Evolutionary conservation across 225 moss, liverwort and hornwort genomes (phyloP).

Genomic region (Takakia lepidozioides): DNA sequence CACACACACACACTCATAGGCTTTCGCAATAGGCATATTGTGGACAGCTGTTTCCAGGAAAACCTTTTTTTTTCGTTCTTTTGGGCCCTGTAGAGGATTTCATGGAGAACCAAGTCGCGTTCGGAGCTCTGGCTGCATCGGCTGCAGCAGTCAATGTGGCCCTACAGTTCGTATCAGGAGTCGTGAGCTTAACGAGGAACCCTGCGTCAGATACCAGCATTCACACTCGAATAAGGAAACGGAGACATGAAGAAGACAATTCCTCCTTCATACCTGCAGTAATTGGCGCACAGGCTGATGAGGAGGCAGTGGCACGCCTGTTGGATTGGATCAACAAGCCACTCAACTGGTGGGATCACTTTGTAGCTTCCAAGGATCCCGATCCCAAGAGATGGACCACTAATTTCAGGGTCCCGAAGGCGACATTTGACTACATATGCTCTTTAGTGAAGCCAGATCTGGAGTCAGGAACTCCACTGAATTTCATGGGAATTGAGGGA

Average conservation of each 20-base stretch:
- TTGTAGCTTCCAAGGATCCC: conserved; percentile 41
- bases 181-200: conserved; percentile 43
- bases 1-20: too few species aligned
- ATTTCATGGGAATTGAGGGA: conserved; percentile 80
- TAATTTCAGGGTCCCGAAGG: conserved; percentile 72
- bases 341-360: conserved; percentile 48
- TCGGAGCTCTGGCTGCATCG: conserved; percentile 74
- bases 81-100: too few species aligned
- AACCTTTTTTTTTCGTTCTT: too few species aligned
- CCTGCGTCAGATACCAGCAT: conserved; percentile 24
- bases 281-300: conserved; percentile 65
- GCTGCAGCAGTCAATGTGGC: conserved; percentile 81
- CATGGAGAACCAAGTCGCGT: conserved; percentile 64
- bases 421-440: conserved; percentile 81
- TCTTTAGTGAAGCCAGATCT: conserved; percentile 73
- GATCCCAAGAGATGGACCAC: conserved; percentile 57
- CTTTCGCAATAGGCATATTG: too few species aligned
- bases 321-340: conserved; percentile 29
- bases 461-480: conserved; percentile 72
- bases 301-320: conserved; percentile 61
- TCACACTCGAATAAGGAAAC: conserved; percentile 39
- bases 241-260: conserved; percentile 61
- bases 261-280: conserved; percentile 62
- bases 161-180: conserved; percentile 66
- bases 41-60: too few species aligned